Percentiles rank a stretch among this genome's conserved stretches.
Evolutionary conservation across 768 basidiomycete species (phyloP).

Genomic region (Dictyophora rubrovolvata): DNA sequence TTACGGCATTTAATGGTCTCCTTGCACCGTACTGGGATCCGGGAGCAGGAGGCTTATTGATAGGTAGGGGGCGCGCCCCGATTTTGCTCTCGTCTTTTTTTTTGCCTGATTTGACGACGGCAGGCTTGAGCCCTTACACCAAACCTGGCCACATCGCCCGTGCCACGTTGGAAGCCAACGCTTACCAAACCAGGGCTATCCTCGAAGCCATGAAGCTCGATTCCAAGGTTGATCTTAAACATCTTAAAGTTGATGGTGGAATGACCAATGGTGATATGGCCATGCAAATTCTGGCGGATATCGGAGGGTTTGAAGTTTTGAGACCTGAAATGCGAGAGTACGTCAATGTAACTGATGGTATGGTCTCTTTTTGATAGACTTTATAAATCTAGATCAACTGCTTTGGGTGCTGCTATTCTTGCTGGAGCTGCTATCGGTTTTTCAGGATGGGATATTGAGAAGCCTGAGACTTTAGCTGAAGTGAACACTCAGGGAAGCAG

Average conservation of each 20-base stretch:
- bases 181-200: conserved; percentile 92
- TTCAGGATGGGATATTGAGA: conserved; percentile 85
- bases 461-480: conserved; percentile 71
- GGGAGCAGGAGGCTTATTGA: conserved; percentile 75
- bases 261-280: conserved; percentile 92
- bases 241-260: conserved; percentile 95
- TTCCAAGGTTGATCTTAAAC: conserved; percentile 65
- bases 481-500: conserved; percentile 81
- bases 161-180: conserved; percentile 92
- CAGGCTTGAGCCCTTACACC: conserved; percentile 77
- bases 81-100: neutral
- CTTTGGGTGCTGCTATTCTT: conserved; percentile 87
- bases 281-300: conserved; percentile 78
- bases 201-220: conserved; percentile 93
- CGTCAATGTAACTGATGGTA: conserved; percentile 20
- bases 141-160: conserved; percentile 89
- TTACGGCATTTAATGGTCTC: conserved; percentile 92
- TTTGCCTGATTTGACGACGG: neutral
- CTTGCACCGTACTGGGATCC: conserved; percentile 98
- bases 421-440: conserved; percentile 82
- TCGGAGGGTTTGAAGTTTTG: conserved; percentile 86
- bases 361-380: neutral
- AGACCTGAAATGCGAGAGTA: conserved; percentile 96
- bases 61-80: conserved; percentile 38
- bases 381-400: conserved; percentile 74